phyloP scores from a whole-genome alignment of 768 basidiomycete species.

The Asterophora parasitica region DNA sequence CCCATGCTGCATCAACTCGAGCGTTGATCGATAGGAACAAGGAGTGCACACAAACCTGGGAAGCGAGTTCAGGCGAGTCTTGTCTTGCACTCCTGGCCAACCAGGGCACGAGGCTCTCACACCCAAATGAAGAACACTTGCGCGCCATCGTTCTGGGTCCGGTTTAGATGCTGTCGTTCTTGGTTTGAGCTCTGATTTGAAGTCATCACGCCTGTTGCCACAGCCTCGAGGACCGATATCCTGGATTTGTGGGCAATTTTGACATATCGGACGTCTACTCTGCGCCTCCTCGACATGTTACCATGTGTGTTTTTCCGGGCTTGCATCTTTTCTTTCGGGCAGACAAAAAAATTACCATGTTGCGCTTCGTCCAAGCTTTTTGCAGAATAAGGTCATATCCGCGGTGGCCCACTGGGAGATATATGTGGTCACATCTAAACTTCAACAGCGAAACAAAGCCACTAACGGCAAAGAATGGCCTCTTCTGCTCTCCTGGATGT shows the following conservation, averaged over 20 bases:
- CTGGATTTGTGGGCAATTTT: too few relatives aligned
- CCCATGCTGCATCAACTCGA: conserved; percentile 6
- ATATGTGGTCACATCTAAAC: neutral
- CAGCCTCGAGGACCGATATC: neutral
- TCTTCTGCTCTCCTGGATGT: neutral
- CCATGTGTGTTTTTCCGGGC: too few relatives aligned
- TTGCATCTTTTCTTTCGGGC: too few relatives aligned
- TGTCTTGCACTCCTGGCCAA: conserved; percentile 4
- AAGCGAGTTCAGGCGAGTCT: neutral
- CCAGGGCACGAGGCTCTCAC: conserved; percentile 11
- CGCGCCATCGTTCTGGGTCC: neutral
- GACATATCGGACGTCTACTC: neutral
- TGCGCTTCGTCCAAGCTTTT: neutral
- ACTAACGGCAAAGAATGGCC: neutral
- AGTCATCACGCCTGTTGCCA: conserved; percentile 1
- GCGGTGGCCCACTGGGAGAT: conserved; percentile 7
- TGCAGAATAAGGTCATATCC: too few relatives aligned
- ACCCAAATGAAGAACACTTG: neutral
- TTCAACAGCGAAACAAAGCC: too few relatives aligned
- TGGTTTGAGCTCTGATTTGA: neutral
- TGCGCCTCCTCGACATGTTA: too few relatives aligned
- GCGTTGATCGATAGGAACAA: neutral
- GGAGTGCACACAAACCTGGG: conserved; percentile 3
- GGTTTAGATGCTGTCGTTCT: neutral
- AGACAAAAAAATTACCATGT: neutral